These are phyloP conservation scores for Candida coquimbonensis DNA, from an alignment of 805 yeast genomes.

Conservation along the genomic window DNA sequence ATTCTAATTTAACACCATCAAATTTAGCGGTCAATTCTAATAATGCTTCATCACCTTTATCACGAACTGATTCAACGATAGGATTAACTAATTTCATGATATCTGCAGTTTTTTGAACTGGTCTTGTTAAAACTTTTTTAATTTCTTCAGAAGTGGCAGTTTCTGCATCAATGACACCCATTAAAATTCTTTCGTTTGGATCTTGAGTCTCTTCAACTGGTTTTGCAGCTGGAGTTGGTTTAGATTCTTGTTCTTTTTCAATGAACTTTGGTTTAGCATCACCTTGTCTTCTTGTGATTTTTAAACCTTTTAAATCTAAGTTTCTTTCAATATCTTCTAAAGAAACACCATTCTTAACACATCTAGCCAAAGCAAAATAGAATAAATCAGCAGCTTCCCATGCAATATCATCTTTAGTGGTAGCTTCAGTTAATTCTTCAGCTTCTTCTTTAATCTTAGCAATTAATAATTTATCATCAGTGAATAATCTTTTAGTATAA, in stretches of 20 bases:
- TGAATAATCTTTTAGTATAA: constrained; percentile 84
- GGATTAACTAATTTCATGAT: constrained; percentile 92
- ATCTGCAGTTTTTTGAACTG: constrained; percentile 90
- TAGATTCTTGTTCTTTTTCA: constrained; percentile 20
- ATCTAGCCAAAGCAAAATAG: constrained; percentile 67
- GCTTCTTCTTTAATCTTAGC: constrained; percentile 96
- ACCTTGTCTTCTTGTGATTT: constrained; percentile 89
- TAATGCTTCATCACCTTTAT: constrained; percentile 79
- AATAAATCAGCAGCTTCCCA: constrained; percentile 98
- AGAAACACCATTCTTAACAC: constrained; percentile 71
- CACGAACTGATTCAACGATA: constrained; percentile 70
- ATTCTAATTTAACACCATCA: constrained; percentile 67
- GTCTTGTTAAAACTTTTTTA: constrained; percentile 68
- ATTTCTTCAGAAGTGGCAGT: constrained; percentile 40
- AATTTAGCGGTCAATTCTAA: constrained; percentile 87
- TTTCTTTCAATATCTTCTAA: constrained; percentile 78
- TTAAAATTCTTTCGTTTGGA: constrained; percentile 22
- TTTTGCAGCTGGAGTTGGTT: constrained; percentile 15
- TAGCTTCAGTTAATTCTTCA: constrained; percentile 89
- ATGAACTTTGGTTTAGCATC: constrained; percentile 86
- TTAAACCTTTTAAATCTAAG: constrained; percentile 73
- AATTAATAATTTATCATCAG: constrained; percentile 63
- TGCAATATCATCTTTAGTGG: constrained; percentile 58
- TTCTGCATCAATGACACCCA: constrained; percentile 42
- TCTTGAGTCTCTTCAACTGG: constrained; percentile 18